Evolutionary conservation across 2,329 filamentous ascomycete genomes (phyloP).

Genomic region (Chrysosporium keratinophilum): DNA sequence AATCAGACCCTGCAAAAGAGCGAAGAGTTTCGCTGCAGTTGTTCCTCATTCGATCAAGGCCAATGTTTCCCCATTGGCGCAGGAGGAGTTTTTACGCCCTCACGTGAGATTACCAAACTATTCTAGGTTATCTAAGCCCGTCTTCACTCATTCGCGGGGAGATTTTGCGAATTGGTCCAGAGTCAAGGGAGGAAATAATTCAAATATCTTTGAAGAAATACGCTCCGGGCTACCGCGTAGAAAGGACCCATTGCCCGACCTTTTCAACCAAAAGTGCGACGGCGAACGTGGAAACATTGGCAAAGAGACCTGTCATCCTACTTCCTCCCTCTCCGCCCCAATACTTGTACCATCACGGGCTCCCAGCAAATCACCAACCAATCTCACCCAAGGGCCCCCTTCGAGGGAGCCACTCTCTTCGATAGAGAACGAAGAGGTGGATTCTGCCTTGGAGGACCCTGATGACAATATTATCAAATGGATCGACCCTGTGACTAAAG

Average conservation of each 20-base stretch:
- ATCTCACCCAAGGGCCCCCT: background rate
- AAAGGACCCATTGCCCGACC: background rate
- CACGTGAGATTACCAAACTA: constrained; percentile 26
- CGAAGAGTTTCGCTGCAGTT: background rate
- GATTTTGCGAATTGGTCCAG: constrained; percentile 34
- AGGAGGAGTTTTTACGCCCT: constrained; percentile 21
- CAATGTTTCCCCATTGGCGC: constrained; percentile 7
- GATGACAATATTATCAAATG: constrained; percentile 39
- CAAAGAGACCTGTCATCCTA: background rate
- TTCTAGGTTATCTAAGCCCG: constrained; percentile 13
- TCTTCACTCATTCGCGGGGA: background rate
- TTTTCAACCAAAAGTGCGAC: background rate
- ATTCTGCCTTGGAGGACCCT: background rate
- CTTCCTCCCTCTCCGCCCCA: background rate
- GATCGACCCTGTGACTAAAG: constrained; percentile 50
- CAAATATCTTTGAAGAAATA: constrained; percentile 16
- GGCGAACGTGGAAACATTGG: background rate
- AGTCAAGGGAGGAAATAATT: constrained; percentile 29
- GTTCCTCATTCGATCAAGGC: background rate
- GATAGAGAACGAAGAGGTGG: background rate
- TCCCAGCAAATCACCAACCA: background rate
- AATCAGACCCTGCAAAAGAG: constrained; percentile 4
- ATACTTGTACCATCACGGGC: background rate
- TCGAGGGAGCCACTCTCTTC: background rate
- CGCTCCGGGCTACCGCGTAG: constrained; percentile 16